A percentile compares a stretch with the other conserved stretches of the same genome.
phyloP scores from a whole-genome alignment of 2,329 filamentous ascomycete genomes.

The Stylonectria norvegica region DNA sequence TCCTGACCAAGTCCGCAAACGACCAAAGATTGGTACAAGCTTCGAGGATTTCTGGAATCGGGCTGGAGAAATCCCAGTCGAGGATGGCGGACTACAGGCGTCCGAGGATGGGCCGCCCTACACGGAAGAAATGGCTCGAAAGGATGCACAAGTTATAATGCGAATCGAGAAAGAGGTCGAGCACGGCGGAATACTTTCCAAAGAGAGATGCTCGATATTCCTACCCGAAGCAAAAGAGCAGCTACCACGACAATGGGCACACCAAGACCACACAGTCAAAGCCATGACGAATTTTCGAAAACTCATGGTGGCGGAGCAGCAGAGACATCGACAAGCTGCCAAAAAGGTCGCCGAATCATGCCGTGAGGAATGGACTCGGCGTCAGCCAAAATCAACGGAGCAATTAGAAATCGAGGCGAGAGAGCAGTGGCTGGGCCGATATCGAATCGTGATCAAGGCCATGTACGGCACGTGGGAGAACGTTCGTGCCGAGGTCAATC shows the following conservation, averaged over 20 bases:
- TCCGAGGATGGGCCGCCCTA: constrained; percentile 55
- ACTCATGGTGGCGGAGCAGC: constrained; percentile 75
- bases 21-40: constrained; percentile 49
- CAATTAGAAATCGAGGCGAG: constrained; percentile 77
- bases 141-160: constrained; percentile 67
- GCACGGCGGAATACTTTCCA: constrained; percentile 71
- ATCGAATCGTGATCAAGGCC: constrained; percentile 65
- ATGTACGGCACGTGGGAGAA: constrained; percentile 61
- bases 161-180: constrained; percentile 70
- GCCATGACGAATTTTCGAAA: constrained; percentile 79
- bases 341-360: constrained; percentile 78
- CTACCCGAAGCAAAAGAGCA: constrained; percentile 70
- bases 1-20: constrained; percentile 53
- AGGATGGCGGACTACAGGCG: constrained; percentile 54
- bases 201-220: constrained; percentile 67
- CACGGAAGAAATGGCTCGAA: constrained; percentile 59
- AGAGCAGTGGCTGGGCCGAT: constrained; percentile 63
- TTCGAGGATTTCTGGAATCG: constrained; percentile 57
- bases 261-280: constrained; percentile 77
- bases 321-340: constrained; percentile 70
- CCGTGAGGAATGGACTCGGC: constrained; percentile 68
- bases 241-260: constrained; percentile 76
- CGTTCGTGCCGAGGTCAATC: constrained; percentile 59
- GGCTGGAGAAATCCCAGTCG: constrained; percentile 50
- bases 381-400: constrained; percentile 72